Percentiles rank a stretch among this genome's conserved stretches.
Conservation (phyloP, 2,329 filamentous ascomycete genomes). For the Malbranchea cinnamomea region DNA sequence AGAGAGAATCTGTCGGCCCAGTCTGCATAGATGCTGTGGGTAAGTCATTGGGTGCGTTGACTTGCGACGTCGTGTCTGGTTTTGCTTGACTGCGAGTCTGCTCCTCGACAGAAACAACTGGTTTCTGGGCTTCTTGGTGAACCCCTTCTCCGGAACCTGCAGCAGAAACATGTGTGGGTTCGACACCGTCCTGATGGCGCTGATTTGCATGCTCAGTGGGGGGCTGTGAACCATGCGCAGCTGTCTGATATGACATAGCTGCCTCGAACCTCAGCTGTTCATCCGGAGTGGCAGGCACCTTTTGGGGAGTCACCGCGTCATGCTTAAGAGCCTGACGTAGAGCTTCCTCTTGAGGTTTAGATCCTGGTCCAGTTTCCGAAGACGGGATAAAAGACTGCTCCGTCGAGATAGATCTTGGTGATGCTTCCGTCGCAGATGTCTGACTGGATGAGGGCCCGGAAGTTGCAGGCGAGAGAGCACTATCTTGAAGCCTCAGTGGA, state of each 20-base stretch:
- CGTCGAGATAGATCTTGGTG: constrained; percentile 9
- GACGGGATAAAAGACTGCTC: constrained; percentile 7
- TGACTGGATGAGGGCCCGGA: constrained; percentile 8
- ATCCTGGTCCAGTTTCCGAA: background rate
- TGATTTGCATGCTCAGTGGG: too few species aligned
- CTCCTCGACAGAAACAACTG: too few species aligned
- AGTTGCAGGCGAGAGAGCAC: constrained; percentile 7
- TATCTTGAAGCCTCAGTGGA: too few species aligned
- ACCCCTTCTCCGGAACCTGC: too few species aligned
- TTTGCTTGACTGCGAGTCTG: too few species aligned
- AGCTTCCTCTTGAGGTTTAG: constrained; percentile 1
- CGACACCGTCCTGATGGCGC: too few species aligned
- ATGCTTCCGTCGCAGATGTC: constrained; percentile 9
- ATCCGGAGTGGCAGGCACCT: constrained; percentile 38
- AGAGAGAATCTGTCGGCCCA: too few species aligned
- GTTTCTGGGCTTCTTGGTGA: too few species aligned
- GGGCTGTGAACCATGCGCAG: constrained; percentile 10
- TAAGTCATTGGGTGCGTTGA: too few species aligned
- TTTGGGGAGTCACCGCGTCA: constrained; percentile 14
- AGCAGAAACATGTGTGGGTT: too few species aligned
- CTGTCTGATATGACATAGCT: constrained; percentile 31
- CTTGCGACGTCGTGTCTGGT: too few species aligned
- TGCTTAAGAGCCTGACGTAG: constrained; percentile 9
- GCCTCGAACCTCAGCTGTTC: constrained; percentile 43
- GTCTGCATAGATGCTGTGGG: too few species aligned